Conservation (phyloP, 2,329 filamentous ascomycete genomes). For the Fusarium clavum region DNA sequence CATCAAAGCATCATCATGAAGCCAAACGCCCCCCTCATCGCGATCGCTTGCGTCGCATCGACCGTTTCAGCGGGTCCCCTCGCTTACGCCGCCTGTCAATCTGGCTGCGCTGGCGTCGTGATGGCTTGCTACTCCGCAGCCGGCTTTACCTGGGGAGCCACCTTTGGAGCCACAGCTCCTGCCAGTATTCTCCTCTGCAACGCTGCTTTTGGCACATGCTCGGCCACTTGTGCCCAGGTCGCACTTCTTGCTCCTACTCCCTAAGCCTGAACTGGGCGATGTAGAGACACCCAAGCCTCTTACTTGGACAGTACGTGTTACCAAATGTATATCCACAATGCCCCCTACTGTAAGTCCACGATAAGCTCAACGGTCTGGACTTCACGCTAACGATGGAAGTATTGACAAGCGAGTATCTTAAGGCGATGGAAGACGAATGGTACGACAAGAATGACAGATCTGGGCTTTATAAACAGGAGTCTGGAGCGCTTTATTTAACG, state of each 20-base stretch:
- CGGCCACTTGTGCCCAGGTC: background rate
- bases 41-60: background rate
- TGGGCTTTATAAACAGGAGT: background rate
- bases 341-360: background rate
- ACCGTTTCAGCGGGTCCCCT: background rate
- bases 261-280: background rate
- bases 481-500: background rate
- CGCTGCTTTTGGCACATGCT: constrained; percentile 5
- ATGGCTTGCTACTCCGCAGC: constrained; percentile 16
- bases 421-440: background rate
- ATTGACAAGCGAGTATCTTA: background rate
- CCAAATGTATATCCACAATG: background rate
- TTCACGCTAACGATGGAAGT: background rate
- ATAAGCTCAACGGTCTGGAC: background rate
- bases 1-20: background rate
- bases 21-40: background rate
- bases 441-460: background rate
- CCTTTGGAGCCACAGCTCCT: background rate
- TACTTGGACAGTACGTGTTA: background rate
- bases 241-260: constrained; percentile 1
- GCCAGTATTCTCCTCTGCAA: background rate
- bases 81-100: constrained; percentile 7
- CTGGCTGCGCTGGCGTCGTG: background rate
- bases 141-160: constrained; percentile 3
- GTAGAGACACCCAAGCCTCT: background rate